Percentiles rank a stretch among this genome's conserved stretches.
Conservation (phyloP, 2,329 filamentous ascomycete species). For the Diaporthe sp. region DNA sequence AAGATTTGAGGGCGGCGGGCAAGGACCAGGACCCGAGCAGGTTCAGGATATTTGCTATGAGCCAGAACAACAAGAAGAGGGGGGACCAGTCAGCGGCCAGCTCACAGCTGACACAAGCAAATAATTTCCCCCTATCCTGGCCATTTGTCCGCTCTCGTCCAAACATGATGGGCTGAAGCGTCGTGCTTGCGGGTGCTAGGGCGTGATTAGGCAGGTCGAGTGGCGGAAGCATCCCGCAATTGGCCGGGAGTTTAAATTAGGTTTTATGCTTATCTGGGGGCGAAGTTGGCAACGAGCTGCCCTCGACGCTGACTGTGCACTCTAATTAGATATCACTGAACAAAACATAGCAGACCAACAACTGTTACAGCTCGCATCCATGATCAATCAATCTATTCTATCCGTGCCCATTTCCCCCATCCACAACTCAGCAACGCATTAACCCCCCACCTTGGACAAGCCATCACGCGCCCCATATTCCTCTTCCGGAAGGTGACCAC, state of each 20-base stretch:
- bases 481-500: conserved; percentile 26
- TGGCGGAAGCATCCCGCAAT: conserved; percentile 18
- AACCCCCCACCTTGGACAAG: background rate
- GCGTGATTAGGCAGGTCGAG: conserved; percentile 12
- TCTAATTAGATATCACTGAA: too few relatives aligned
- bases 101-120: background rate
- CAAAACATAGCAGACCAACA: background rate
- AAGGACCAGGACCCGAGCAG: background rate
- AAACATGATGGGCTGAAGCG: background rate
- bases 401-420: background rate
- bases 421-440: background rate
- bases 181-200: conserved; percentile 1
- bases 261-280: conserved; percentile 34
- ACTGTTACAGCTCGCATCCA: background rate
- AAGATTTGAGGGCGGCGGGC: background rate
- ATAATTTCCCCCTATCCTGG: conserved; percentile 5
- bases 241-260: conserved; percentile 27
- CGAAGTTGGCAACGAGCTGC: background rate
- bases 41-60: background rate
- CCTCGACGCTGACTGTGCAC: background rate
- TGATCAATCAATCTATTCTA: background rate
- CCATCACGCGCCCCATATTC: conserved; percentile 5
- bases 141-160: background rate
- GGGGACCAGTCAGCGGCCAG: background rate
- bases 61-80: background rate